Base-by-base conservation (phyloP, 345 rosid species). In the Salix koriyanagi region DNA sequence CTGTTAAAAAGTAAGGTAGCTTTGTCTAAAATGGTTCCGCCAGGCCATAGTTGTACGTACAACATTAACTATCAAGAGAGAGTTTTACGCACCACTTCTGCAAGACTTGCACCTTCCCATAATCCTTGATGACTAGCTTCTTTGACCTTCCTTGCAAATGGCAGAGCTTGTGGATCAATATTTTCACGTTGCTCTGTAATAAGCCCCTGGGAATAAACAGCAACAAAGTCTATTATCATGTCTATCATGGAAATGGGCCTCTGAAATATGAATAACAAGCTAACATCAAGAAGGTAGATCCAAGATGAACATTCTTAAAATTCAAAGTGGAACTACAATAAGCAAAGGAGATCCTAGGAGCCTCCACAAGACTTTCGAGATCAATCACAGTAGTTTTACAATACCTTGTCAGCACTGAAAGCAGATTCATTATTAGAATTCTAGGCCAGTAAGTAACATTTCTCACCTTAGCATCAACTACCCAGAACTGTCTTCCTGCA, bases 401-500 rank as follows among this genome's bases (percentile, higher is more conserved):
- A 65, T 54, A 15, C 16, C n/a, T 66, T 32, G 34, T 34, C 32
- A 32, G 6, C 21, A 48, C 10, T 19, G 66, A 67, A 67, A 32
- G 41, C 39, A 25, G 34, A 34, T 21, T 12, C 48, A 46, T 41
- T 41, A 41, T 10, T 41, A 12, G 34, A 76, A 16, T 70, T 42
- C 18, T 61, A 67, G 28, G 69, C 48, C 37, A 65, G 42, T 1
- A 34, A 23, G 34, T 28, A 32, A 39, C 62, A 72, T 44, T 15
- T 76, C 83, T 67, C 78, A 93, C 99, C 89, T 93, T 79, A 64
- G 99, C 99, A 88, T 95, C 99, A 79, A 93, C 97, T 65, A 93
- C 93, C 99, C 99, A 95, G 79, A 95, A 95, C 79, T 95, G 99
- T 83, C 97, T 91, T 74, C 87, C 85, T 39, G 99, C 94, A 87